Base-by-base conservation (phyloP, 805 yeast species). In the Metschnikowia sp. region DNA sequence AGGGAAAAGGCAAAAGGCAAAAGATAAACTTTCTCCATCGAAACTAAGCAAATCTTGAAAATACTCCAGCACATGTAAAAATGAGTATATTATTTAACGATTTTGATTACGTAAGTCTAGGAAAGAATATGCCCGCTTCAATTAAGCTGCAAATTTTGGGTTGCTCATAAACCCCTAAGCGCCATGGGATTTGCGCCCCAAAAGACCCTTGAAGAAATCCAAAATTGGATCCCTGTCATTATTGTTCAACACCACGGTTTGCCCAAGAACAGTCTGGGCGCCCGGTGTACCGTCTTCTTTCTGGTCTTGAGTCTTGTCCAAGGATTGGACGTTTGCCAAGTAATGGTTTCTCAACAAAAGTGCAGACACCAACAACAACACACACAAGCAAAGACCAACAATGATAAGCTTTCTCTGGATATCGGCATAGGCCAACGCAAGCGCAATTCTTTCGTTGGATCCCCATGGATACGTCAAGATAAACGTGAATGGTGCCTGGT, bases 321-420 rank as follows among this genome's bases (percentile, higher is more conserved):
- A 57, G 10, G 70, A 65, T 49, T 69, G 74, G 19, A 62, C 71
- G 10, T 56, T 47, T 28, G 62, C 65, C 51, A 82, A 66, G 50
- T 65, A 69, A 52, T 78, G 79, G 59, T 84, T 79, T 61, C 84
- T 75, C 53, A 82, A 68, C 53, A 77, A 65, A 42, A 82, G 61
- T 0, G 82, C 71, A 33, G 69, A 63, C 12, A 63, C 53, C 11
- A 84, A 56, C 57, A 83, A 66, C 18, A 84, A 80, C 44, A 77
- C 72, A 61, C 81, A 74, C 59, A 84, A 72, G 44, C 78, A 74
- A 26, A 75, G 51, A 19, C 84, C 86, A 31, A 79, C 76, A 44
- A 77, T 72, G 47, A 82, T 74, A 61, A 83, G 76, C 46, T 81
- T 60, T 56, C 74, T 72, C 64, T 85, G 91, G 42, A 82, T 74